Percentiles rank a stretch among this genome's conserved stretches.
These are phyloP conservation scores for Pleurotus platypus DNA, from an alignment of 768 basidiomycete genomes.

Conservation along the genomic window DNA sequence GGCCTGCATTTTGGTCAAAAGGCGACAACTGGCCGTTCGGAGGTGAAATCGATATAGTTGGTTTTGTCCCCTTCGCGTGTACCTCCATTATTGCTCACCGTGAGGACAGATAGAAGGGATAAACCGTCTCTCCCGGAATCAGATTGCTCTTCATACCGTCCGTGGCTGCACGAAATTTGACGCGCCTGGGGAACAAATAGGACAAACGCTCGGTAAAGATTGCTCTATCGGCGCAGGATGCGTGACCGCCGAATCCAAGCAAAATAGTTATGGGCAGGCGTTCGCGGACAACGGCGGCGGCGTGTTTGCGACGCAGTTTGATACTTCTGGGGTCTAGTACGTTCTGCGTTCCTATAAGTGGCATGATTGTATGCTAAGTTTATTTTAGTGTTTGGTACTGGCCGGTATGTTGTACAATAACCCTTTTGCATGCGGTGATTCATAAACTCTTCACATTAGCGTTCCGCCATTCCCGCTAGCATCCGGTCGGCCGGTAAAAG, in stretches of 20 bases:
- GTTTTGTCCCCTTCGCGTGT: neutral
- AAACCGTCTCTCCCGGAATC: slow-evolving; percentile 60
- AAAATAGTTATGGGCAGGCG: slow-evolving; percentile 57
- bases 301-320: slow-evolving; percentile 72
- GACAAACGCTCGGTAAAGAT: slow-evolving; percentile 41
- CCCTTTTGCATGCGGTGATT: too few species aligned
- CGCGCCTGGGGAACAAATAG: slow-evolving; percentile 25
- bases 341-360: slow-evolving; percentile 16
- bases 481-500: neutral
- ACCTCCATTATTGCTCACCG: too few species aligned
- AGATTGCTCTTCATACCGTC: slow-evolving; percentile 70
- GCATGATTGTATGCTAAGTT: neutral
- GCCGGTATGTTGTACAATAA: neutral
- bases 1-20: slow-evolving; percentile 12
- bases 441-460: neutral
- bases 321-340: slow-evolving; percentile 60
- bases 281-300: slow-evolving; percentile 71
- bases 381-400: slow-evolving; percentile 21
- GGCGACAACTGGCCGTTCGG: slow-evolving; percentile 12
- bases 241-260: slow-evolving; percentile 49
- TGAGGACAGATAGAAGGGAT: slow-evolving; percentile 8
- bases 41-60: slow-evolving; percentile 12
- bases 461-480: slow-evolving; percentile 2
- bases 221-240: slow-evolving; percentile 68
- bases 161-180: slow-evolving; percentile 52